Conservation (phyloP, 768 basidiomycete genomes). For the Termitomyces sp. region DNA sequence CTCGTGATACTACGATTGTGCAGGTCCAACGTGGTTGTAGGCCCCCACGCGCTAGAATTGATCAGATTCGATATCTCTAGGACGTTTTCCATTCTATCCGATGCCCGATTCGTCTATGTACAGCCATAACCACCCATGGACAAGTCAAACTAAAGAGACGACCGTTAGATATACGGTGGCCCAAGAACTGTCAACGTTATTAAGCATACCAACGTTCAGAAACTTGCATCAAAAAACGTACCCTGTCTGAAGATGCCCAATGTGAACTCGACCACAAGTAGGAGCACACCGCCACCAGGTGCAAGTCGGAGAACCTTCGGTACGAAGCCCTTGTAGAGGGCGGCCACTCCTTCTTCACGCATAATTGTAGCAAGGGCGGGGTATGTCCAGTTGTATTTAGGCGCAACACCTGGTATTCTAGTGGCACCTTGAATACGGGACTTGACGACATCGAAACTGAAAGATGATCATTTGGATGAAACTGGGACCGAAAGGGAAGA, state of each 20-base stretch:
- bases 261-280: conserved; percentile 91
- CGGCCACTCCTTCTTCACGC: conserved; percentile 81
- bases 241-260: conserved; percentile 73
- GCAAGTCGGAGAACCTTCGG: conserved; percentile 95
- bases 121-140: too few species aligned
- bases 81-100: too few species aligned
- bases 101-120: too few species aligned
- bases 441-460: conserved; percentile 50
- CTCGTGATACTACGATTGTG: too few species aligned
- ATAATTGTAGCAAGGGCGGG: conserved; percentile 80
- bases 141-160: too few species aligned
- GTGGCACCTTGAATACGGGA: conserved; percentile 68
- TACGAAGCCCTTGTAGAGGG: conserved; percentile 92
- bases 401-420: conserved; percentile 62
- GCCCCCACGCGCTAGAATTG: too few species aligned
- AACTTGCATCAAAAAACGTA: conserved; percentile 24
- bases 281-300: conserved; percentile 90
- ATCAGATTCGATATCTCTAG: too few species aligned
- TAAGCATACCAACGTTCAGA: not conserved
- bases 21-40: too few species aligned
- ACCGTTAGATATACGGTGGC: conserved; percentile 41
- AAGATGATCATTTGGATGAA: not conserved
- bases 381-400: conserved; percentile 95
- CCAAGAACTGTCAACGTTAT: conserved; percentile 36
- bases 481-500: not conserved